phyloP scores from a whole-genome alignment of 768 basidiomycete species.

The Kockovaella imperatae region DNA sequence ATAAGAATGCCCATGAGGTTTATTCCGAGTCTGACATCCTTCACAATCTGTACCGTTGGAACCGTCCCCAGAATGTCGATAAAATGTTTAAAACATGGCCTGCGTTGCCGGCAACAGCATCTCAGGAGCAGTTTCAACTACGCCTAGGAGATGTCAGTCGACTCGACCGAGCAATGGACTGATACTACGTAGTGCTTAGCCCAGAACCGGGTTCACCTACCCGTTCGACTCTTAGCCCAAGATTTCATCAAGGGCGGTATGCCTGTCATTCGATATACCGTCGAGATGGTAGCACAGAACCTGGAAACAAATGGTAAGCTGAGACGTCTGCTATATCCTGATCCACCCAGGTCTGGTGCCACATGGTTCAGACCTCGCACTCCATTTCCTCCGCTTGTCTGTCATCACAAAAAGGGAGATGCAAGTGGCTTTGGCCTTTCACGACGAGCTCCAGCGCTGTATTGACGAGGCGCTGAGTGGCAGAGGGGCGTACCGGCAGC shows the following conservation, averaged over 20 bases:
- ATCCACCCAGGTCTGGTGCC: constrained; percentile 48
- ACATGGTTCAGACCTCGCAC: constrained; percentile 56
- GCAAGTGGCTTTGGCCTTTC: not conserved
- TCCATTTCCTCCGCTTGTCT: constrained; percentile 59
- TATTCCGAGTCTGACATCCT: not conserved
- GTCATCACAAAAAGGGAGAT: constrained; percentile 35
- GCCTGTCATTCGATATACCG: constrained; percentile 61
- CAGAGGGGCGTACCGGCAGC: not conserved
- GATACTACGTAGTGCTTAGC: constrained; percentile 29
- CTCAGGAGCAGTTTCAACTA: constrained; percentile 55
- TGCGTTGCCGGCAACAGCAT: not conserved
- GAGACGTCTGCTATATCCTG: not conserved
- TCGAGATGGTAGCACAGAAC: constrained; percentile 63
- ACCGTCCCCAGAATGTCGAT: not conserved
- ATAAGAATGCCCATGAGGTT: not conserved
- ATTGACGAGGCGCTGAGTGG: not conserved
- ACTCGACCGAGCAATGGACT: too few species aligned
- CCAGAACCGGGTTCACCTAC: constrained; percentile 53
- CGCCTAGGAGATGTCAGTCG: constrained; percentile 42
- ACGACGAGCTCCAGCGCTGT: not conserved
- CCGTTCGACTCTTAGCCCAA: constrained; percentile 56
- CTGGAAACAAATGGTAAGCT: constrained; percentile 52
- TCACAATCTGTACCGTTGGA: not conserved
- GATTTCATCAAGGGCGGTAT: constrained; percentile 56
- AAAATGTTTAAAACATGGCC: not conserved